phyloP scores from a whole-genome alignment of 2,329 filamentous ascomycete genomes.

The Neurospora sp. region DNA sequence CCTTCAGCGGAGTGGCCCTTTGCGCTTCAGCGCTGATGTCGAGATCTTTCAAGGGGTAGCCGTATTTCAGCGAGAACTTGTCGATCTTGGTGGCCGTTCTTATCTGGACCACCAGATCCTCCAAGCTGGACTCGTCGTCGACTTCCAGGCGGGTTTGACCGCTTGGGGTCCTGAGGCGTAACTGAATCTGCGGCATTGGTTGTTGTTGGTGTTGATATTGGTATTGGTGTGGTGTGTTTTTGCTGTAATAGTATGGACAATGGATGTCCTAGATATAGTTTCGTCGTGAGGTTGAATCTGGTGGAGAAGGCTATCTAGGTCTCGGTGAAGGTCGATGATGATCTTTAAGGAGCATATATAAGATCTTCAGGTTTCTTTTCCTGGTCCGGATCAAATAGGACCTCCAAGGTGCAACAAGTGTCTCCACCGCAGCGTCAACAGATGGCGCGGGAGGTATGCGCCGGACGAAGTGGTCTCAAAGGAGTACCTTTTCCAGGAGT shows the following conservation, averaged over 20 bases:
- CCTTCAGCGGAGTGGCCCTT: slow-evolving; percentile 34
- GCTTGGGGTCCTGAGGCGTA: slow-evolving; percentile 65
- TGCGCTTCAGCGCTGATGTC: slow-evolving; percentile 39
- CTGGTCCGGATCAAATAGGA: neutral
- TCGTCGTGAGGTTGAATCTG: neutral
- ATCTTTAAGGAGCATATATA: neutral
- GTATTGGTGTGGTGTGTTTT: neutral
- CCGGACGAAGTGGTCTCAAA: neutral
- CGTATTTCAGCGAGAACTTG: slow-evolving; percentile 70
- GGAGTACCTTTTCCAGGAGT: neutral
- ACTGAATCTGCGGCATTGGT: slow-evolving; percentile 44
- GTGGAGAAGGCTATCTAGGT: neutral
- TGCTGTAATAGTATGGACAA: neutral
- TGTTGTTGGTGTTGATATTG: neutral
- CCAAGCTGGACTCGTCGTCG: slow-evolving; percentile 56
- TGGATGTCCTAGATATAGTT: neutral
- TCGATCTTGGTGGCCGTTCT: slow-evolving; percentile 53
- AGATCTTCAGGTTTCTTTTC: neutral
- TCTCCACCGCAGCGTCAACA: too few species aligned
- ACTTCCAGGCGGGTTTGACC: slow-evolving; percentile 64
- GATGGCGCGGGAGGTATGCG: neutral
- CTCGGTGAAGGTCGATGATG: too few species aligned
- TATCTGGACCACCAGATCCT: slow-evolving; percentile 51
- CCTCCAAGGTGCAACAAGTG: neutral
- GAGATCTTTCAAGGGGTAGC: slow-evolving; percentile 69